Evolutionary conservation across 1,284 basidiomycete species (phyloP), one percentile per base, ranked within the genome.

Genomic region (Sporisorium sorghi): DNA sequence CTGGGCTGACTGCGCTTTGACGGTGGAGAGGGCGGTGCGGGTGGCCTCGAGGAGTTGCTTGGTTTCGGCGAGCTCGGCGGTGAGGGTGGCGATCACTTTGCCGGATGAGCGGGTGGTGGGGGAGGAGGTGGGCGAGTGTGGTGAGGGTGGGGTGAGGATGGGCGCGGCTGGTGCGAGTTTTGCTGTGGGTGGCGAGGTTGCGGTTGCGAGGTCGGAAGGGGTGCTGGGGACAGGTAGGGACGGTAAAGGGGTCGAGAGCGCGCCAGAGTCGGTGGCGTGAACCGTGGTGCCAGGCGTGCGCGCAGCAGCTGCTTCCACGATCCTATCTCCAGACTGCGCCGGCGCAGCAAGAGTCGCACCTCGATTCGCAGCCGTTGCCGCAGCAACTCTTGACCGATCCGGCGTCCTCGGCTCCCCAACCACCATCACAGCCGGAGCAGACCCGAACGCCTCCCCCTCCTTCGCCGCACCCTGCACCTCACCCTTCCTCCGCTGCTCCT

Each of bases 1-100:
- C 59, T 77, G 37, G 9, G 92, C 91, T 11, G 92, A 90, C 53
- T 89, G 90, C 61, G 91, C 86, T 81, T 93, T 91, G n/a, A 90
- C 90, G 28, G 91, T 82, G 59, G 91, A 85, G 42, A 94, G 86
- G 79, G 93, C 92, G 17, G 89, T 85, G 80, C 91, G 92, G 6
- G 92, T 92, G 79, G 93, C 92, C 81, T 93, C 92, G 66, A 94
- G 87, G 39, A 91, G 26, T 0, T 47, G 2, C 1, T 60, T 35
- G 1, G 65, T 56, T 23, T 61, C 49, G 23, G 57, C 21, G 2
- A 81, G 65, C 37, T 81, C 76, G 14, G 62, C 35, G 8, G 78
- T 81, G 28, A 81, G 71, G 7, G 54, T 7, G 5, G 68, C 39
- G 40, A 81, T 76, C 19, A 81, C 77, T 53, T 75, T 76, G 53